Percentiles rank a stretch among this genome's conserved stretches.
These are phyloP conservation scores for Gossypioides kirkii DNA, from an alignment of 345 rosid genomes.

Conservation along the genomic window DNA sequence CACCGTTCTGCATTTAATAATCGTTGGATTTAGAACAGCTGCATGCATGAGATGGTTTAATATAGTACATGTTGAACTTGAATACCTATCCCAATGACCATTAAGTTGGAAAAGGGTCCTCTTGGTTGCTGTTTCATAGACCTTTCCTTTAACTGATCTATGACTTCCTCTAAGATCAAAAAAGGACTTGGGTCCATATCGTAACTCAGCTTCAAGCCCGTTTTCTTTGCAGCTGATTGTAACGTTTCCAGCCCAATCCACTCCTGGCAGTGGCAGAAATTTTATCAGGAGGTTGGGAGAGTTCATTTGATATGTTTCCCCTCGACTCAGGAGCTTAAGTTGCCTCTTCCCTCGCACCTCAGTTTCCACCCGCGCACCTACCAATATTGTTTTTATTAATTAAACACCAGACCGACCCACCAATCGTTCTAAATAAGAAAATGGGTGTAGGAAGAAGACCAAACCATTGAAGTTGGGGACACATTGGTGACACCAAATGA, in stretches of 20 bases:
- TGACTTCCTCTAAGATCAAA: conserved; percentile 34
- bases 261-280: conserved; percentile 53
- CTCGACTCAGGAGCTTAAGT: conserved; percentile 45
- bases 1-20: conserved; percentile 38
- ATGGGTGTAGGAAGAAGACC: not conserved
- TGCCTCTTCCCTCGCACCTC: conserved; percentile 60
- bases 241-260: conserved; percentile 64
- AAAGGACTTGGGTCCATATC: conserved; percentile 34
- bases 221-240: conserved; percentile 56
- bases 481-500: conserved; percentile 63
- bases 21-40: not conserved
- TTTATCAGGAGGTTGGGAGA: conserved; percentile 60
- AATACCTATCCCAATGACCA: conserved; percentile 85
- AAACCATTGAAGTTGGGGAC: conserved; percentile 61
- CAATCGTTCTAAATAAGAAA: not conserved
- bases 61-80: not conserved
- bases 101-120: conserved; percentile 40
- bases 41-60: too few species aligned
- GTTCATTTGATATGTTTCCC: conserved; percentile 79
- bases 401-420: not conserved
- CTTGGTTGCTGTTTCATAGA: conserved; percentile 39
- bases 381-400: not conserved
- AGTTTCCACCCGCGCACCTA: conserved; percentile 66
- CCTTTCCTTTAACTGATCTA: conserved; percentile 59
- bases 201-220: conserved; percentile 59